phyloP scores from a whole-genome alignment of 2,329 filamentous ascomycete species.

The Xylaria sp. region DNA sequence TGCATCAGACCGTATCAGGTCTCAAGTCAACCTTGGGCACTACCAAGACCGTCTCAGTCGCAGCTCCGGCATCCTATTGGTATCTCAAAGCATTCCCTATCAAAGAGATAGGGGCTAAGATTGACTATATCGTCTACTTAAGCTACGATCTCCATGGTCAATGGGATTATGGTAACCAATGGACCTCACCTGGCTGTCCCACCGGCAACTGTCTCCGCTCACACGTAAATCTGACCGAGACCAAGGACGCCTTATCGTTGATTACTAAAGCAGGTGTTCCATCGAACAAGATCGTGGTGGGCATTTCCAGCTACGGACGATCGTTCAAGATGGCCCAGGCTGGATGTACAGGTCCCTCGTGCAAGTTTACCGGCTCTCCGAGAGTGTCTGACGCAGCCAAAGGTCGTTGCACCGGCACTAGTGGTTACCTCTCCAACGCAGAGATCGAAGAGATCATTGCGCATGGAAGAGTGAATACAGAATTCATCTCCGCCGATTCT shows the following conservation, averaged over 20 bases:
- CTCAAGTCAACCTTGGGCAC: neutral
- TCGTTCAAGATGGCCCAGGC: conserved; percentile 45
- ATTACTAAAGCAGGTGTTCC: conserved; percentile 40
- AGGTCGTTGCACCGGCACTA: conserved; percentile 53
- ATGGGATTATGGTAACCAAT: conserved; percentile 39
- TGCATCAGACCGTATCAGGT: neutral
- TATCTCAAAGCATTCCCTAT: conserved; percentile 43
- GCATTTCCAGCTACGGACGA: conserved; percentile 30
- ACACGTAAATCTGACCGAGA: conserved; percentile 50
- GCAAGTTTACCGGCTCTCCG: conserved; percentile 48
- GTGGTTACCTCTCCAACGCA: conserved; percentile 54
- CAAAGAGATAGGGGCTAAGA: conserved; percentile 22
- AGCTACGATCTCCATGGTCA: conserved; percentile 42
- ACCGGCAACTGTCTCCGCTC: conserved; percentile 45
- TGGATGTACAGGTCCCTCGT: conserved; percentile 48
- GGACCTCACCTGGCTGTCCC: conserved; percentile 11
- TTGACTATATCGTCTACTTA: conserved; percentile 45
- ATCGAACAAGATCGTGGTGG: conserved; percentile 41
- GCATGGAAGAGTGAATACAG: too few species aligned
- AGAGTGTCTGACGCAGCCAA: conserved; percentile 44
- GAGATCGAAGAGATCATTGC: conserved; percentile 52
- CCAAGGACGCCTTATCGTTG: conserved; percentile 42
- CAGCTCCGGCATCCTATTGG: conserved; percentile 45
- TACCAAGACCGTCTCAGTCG: conserved; percentile 33
- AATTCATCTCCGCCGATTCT: conserved; percentile 16